Evolutionary conservation across 345 rosid genomes (phyloP).

Genomic region (Heritiera littoralis): DNA sequence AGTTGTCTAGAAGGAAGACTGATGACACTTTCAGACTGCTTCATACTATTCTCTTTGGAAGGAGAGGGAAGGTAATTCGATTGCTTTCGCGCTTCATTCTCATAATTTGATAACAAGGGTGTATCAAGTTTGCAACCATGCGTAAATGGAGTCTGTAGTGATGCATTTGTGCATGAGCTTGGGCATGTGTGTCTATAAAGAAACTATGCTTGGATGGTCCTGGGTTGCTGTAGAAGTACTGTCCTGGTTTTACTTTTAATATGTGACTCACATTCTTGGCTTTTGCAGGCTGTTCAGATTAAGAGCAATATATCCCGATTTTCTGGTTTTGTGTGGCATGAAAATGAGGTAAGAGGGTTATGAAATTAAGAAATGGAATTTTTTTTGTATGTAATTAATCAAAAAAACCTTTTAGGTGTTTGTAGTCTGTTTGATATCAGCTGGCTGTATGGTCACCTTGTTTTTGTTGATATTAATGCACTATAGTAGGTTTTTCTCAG

Average conservation of each 20-base stretch:
- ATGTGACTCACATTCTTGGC: constrained; percentile 30
- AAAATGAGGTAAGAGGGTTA: constrained; percentile 63
- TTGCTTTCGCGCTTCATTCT: constrained; percentile 3
- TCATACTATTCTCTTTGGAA: constrained; percentile 73
- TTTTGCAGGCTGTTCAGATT: constrained; percentile 78
- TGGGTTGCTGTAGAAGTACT: constrained; percentile 1
- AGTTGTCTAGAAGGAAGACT: constrained; percentile 67
- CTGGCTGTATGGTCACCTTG: background rate
- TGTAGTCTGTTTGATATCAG: background rate
- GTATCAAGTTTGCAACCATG: background rate
- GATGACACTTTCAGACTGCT: constrained; percentile 76
- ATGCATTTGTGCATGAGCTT: background rate
- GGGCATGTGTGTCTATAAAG: background rate
- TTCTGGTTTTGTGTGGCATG: constrained; percentile 93
- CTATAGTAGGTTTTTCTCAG: background rate
- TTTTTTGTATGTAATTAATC: background rate
- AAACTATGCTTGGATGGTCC: constrained; percentile 8
- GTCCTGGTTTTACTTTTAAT: background rate
- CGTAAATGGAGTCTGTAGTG: background rate
- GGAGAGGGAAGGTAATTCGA: constrained; percentile 77
- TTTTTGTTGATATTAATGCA: background rate
- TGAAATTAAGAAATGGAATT: background rate
- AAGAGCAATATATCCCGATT: constrained; percentile 79
- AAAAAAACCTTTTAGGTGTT: background rate
- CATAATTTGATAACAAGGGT: constrained; percentile 5